Conservation (phyloP, 208 protist genomes). For the Trypanosoma platydactyli region DNA sequence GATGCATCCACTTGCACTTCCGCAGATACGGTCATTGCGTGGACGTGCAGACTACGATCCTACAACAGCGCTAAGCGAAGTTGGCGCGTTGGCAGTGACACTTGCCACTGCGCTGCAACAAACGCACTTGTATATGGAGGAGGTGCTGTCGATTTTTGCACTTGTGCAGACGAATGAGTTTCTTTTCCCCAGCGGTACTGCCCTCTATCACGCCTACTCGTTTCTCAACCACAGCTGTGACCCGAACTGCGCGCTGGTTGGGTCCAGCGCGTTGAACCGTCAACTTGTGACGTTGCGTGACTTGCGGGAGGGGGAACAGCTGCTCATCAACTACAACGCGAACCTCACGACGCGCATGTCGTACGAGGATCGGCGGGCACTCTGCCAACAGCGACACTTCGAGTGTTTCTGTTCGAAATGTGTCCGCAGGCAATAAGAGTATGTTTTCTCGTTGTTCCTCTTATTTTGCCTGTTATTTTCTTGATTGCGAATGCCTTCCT, state of each 20-base stretch:
- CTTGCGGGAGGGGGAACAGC: constrained; percentile 82
- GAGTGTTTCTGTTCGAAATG: constrained; percentile 84
- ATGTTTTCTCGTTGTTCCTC: constrained; percentile 1
- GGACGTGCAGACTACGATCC: constrained; percentile 78
- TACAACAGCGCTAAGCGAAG: constrained; percentile 65
- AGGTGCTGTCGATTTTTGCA: constrained; percentile 83
- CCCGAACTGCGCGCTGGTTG: constrained; percentile 74
- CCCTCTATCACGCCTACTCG: constrained; percentile 67
- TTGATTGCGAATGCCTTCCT: not conserved
- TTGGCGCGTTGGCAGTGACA: constrained; percentile 69
- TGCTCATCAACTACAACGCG: constrained; percentile 88
- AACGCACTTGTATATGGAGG: constrained; percentile 84
- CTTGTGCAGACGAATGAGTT: constrained; percentile 89
- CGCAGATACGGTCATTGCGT: constrained; percentile 45
- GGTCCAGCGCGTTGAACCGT: constrained; percentile 21
- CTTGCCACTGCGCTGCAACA: constrained; percentile 63
- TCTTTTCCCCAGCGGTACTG: constrained; percentile 49
- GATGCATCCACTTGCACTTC: constrained; percentile 69
- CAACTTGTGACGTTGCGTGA: constrained; percentile 59
- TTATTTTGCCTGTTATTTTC: constrained; percentile 12
- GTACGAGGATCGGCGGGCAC: constrained; percentile 73
- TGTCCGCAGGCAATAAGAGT: constrained; percentile 50
- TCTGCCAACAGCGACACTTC: constrained; percentile 86
- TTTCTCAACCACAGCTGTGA: constrained; percentile 90
- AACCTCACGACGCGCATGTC: constrained; percentile 56